Evolutionary conservation across 2,329 filamentous ascomycete genomes (phyloP).

Genomic region (Dothideomycetidae sp.): DNA sequence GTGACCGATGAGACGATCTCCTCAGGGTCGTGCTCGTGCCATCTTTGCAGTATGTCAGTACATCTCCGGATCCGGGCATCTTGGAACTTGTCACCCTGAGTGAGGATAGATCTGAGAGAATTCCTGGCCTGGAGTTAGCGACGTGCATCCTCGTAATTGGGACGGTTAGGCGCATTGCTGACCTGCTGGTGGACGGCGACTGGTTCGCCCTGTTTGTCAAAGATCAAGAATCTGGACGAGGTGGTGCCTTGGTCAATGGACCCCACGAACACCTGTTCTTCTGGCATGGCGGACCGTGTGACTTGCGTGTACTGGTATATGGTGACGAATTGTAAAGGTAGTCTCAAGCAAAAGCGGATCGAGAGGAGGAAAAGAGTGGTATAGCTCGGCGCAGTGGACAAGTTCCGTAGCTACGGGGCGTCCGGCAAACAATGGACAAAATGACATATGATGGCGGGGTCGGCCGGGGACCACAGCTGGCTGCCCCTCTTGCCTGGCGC

Average conservation of each 20-base stretch:
- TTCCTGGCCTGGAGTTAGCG: slow-evolving; percentile 30
- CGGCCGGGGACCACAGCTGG: background rate
- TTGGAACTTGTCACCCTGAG: too few relatives aligned
- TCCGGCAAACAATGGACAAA: too few relatives aligned
- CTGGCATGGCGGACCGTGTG: slow-evolving; percentile 14
- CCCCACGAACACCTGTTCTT: slow-evolving; percentile 54
- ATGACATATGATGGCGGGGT: background rate
- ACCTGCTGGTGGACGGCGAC: slow-evolving; percentile 66
- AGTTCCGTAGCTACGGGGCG: too few relatives aligned
- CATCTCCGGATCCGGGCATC: too few relatives aligned
- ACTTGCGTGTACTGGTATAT: too few relatives aligned
- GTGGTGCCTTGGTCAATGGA: slow-evolving; percentile 87
- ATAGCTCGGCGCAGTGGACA: too few relatives aligned
- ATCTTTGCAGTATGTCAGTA: slow-evolving; percentile 50
- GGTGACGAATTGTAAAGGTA: too few relatives aligned
- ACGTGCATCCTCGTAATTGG: background rate
- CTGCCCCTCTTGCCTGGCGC: too few relatives aligned
- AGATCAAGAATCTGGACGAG: slow-evolving; percentile 79
- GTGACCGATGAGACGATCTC: slow-evolving; percentile 64
- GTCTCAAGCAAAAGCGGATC: too few relatives aligned
- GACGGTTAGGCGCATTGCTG: background rate
- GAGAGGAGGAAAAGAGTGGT: too few relatives aligned
- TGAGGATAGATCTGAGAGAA: slow-evolving; percentile 74
- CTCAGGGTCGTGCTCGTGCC: slow-evolving; percentile 77
- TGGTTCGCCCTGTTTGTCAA: slow-evolving; percentile 63